phyloP scores from a whole-genome alignment of 148 eudicot genomes.

The Camellia granthamiana region DNA sequence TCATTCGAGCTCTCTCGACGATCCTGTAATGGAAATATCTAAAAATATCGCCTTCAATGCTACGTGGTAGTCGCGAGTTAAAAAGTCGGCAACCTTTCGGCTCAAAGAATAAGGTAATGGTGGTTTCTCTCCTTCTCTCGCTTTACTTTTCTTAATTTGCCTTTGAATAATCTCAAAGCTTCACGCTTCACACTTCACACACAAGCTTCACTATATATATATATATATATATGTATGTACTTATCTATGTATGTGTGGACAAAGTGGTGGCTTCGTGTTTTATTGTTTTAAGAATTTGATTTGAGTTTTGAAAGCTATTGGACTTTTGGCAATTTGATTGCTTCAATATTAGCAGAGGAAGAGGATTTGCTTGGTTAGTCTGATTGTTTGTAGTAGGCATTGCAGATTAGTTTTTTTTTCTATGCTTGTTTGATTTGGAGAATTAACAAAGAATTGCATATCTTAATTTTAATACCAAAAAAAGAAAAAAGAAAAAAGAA shows the following conservation, averaged over 20 bases:
- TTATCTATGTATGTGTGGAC: not conserved
- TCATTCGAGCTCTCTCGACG: not conserved
- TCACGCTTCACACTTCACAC: constrained; percentile 15
- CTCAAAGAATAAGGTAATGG: constrained; percentile 10
- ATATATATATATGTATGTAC: not conserved
- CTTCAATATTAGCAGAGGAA: no score
- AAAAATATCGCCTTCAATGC: constrained; percentile 28
- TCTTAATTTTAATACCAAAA: not conserved
- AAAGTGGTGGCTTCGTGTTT: not conserved
- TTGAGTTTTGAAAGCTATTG: not conserved
- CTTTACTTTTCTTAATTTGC: not conserved
- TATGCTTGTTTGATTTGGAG: not conserved
- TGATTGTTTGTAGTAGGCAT: not conserved
- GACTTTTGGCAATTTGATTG: no score
- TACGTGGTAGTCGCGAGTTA: constrained; percentile 15
- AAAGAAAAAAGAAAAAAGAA: not conserved
- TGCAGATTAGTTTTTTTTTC: not conserved
- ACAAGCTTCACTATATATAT: constrained; percentile 13
- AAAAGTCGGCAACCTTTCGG: constrained; percentile 28
- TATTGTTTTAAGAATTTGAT: not conserved
- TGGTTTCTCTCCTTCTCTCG: not conserved
- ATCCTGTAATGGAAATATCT: constrained; percentile 30
- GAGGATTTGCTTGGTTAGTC: no score
- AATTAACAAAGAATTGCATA: not conserved
- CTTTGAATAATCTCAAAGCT: constrained; percentile 14